Evolutionary conservation across 495 filamentous ascomycete genomes (phyloP), one percentile per base, ranked within the genome.

Genomic region (Penicillium tannophilum): DNA sequence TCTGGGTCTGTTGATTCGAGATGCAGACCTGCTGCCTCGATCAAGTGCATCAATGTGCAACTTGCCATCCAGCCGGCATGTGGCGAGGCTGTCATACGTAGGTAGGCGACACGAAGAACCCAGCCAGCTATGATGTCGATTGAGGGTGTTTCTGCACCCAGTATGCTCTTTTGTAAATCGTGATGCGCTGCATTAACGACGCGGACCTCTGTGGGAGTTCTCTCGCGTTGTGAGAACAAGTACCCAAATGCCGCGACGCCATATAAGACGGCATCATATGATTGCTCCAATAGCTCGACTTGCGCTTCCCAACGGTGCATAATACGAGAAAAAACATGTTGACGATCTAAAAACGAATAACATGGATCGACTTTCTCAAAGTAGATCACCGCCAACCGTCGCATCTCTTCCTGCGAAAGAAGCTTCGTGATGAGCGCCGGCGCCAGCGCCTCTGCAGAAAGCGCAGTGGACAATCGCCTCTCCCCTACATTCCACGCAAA

Each of bases 401-500:
- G 63, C 76, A 80, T 77, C 52, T 81, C 74, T 7, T 74, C 69
- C 52, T 72, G 68, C 0, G 77, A 70, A 24, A 82, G 61, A 26
- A 76, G 68, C 20, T 74, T 68, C 12, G 70, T 73, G 24, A 82
- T 68, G 8, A 56, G 60, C 30, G 45, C 50, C 46, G 63, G 41
- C 26, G 56, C 51, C 16, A 60, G 14, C 28, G 28, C 28, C 28
- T 28, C 28, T 28, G 28, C 6, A 7, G 28, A 28, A 28, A 28
- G 61, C 20, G 33, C 9, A 36, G 33, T 9, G 6, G 33, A 36
- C 10, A 14, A 69, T 60, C 10, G 59, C 24, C 83, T 72, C 6
- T 71, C 72, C 1, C 82, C 81, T 9, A 77, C 64, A 62, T 85
- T 83, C 82, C 82, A 86, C 3, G 74, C 83, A 63, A 84, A 85